Percentiles rank a stretch among this genome's conserved stretches.
Evolutionary conservation across 768 basidiomycete species (phyloP).

Genomic region (Boletellus emodensis): DNA sequence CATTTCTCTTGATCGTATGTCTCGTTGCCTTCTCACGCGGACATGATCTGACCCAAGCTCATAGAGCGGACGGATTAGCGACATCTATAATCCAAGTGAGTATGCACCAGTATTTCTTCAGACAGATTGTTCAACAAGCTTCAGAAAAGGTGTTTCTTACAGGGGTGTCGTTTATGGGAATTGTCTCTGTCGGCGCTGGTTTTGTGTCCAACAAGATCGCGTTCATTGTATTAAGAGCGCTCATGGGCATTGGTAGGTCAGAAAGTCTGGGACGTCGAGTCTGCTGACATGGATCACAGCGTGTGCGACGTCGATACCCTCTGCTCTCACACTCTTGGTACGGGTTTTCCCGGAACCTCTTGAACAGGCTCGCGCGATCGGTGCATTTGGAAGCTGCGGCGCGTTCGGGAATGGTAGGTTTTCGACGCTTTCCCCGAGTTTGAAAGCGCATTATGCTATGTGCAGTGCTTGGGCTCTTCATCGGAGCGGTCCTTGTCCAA

Average conservation of each 20-base stretch:
- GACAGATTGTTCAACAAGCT: constrained; percentile 29
- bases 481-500: constrained; percentile 42
- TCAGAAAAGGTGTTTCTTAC: constrained; percentile 40
- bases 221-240: constrained; percentile 47
- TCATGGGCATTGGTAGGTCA: constrained; percentile 45
- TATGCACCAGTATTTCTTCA: constrained; percentile 11
- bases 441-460: not conserved
- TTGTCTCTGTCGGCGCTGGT: constrained; percentile 43
- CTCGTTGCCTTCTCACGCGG: not conserved
- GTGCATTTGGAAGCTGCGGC: constrained; percentile 43
- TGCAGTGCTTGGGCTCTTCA: constrained; percentile 39
- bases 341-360: constrained; percentile 45
- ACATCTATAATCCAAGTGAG: constrained; percentile 32
- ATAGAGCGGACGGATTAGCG: constrained; percentile 26
- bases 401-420: constrained; percentile 41
- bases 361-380: constrained; percentile 47
- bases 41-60: constrained; percentile 9
- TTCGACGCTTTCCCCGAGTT: not conserved
- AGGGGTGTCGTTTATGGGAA: constrained; percentile 40
- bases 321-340: constrained; percentile 48
- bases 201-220: constrained; percentile 44
- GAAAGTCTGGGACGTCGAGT: not conserved
- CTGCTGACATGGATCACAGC: constrained; percentile 25
- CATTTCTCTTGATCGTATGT: constrained; percentile 31
- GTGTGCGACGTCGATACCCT: constrained; percentile 49